Percentiles rank a stretch among this genome's conserved stretches.
These are phyloP conservation scores for Chlamydomonas sp. DNA, from an alignment of 139 green algal genomes.

Conservation along the genomic window DNA sequence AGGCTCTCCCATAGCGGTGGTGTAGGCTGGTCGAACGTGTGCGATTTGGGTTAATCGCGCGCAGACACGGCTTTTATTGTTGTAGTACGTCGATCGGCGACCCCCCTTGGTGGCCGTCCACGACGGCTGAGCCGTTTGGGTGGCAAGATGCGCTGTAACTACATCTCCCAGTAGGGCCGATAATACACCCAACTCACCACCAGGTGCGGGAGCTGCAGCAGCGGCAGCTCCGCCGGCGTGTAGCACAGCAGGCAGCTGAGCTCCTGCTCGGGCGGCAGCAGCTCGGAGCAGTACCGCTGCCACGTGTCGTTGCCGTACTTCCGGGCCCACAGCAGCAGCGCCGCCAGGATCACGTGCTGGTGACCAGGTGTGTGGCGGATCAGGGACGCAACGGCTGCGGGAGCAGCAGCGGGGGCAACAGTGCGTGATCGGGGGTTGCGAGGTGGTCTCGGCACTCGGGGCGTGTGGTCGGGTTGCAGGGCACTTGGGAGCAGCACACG, in stretches of 20 bases:
- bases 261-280: slow-evolving; percentile 13
- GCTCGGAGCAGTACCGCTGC: slow-evolving; percentile 12
- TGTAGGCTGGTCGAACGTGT: not conserved
- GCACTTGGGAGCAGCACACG: too few species aligned
- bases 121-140: not conserved
- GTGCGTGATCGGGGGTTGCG: too few species aligned
- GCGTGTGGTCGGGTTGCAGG: not conserved
- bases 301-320: slow-evolving; percentile 24
- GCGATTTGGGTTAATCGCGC: too few species aligned
- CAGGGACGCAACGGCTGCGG: not conserved
- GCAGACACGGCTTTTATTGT: too few species aligned
- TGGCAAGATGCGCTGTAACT: not conserved
- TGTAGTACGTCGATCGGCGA: not conserved
- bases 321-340: slow-evolving; percentile 24
- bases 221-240: not conserved
- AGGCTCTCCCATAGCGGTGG: not conserved
- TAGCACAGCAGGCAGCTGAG: slow-evolving; percentile 33
- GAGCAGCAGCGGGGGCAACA: too few species aligned
- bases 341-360: slow-evolving; percentile 24
- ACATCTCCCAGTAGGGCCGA: not conserved
- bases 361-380: not conserved
- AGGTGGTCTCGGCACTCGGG: not conserved
- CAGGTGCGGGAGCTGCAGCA: slow-evolving; percentile 32
- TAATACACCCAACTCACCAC: not conserved
- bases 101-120: not conserved